phyloP scores from a whole-genome alignment of 2,329 filamentous ascomycete genomes.

The Trichophyton benhamiae region DNA sequence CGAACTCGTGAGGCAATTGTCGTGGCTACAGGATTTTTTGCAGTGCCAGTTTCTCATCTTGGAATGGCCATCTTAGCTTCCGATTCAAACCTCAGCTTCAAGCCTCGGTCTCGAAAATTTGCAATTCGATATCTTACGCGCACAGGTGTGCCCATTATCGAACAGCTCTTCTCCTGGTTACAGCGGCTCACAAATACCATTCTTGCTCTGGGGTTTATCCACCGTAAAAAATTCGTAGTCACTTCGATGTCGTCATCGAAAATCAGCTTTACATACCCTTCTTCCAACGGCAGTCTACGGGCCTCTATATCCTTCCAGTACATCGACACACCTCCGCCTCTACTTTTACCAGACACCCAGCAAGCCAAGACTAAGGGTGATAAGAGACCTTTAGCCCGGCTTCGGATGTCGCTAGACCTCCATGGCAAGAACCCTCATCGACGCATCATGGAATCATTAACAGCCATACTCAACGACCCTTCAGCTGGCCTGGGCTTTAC shows the following conservation, averaged over 20 bases:
- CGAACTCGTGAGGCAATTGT: slow-evolving; percentile 23
- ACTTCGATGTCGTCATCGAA: slow-evolving; percentile 25
- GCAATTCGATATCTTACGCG: slow-evolving; percentile 28
- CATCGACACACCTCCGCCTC: slow-evolving; percentile 6
- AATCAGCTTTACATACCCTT: slow-evolving; percentile 26
- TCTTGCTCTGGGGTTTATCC: slow-evolving; percentile 25
- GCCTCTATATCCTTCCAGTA: slow-evolving; percentile 24
- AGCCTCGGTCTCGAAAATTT: slow-evolving; percentile 24
- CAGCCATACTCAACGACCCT: slow-evolving; percentile 24
- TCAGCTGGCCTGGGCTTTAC: slow-evolving; percentile 22
- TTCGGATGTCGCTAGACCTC: slow-evolving; percentile 24
- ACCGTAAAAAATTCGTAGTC: slow-evolving; percentile 22
- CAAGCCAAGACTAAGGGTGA: not conserved
- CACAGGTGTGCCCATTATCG: slow-evolving; percentile 25
- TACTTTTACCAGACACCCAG: not conserved
- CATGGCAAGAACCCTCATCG: slow-evolving; percentile 28
- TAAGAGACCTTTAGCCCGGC: not conserved
- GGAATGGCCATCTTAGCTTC: slow-evolving; percentile 18
- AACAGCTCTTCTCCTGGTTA: slow-evolving; percentile 25
- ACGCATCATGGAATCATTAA: slow-evolving; percentile 29
- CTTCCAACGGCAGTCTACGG: slow-evolving; percentile 17
- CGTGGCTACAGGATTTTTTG: slow-evolving; percentile 27
- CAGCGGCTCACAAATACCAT: slow-evolving; percentile 29
- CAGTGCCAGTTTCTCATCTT: slow-evolving; percentile 19
- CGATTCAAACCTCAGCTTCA: slow-evolving; percentile 24